Percentiles rank a stretch among this genome's conserved stretches.
Conservation (phyloP, 805 yeast genomes). For the Hanseniaspora nectarophila region DNA sequence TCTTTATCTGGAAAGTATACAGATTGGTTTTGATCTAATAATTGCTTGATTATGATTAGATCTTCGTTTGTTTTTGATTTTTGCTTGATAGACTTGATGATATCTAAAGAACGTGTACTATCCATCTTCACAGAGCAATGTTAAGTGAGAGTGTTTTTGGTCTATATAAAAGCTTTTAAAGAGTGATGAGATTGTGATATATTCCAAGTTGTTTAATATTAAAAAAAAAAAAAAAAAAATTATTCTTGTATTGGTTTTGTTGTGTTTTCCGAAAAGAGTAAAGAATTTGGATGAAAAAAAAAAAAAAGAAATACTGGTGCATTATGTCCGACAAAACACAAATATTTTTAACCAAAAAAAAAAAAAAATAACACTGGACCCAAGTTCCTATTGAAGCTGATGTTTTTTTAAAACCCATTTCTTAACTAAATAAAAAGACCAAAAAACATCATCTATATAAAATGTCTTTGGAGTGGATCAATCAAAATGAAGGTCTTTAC, state of each 20-base stretch:
- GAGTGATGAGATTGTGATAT: not conserved
- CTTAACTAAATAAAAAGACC: too few species aligned
- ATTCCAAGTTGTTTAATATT: too few species aligned
- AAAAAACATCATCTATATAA: too few species aligned
- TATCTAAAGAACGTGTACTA: conserved; percentile 2
- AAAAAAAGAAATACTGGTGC: not conserved
- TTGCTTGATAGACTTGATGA: conserved; percentile 9
- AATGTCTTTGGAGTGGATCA: not conserved
- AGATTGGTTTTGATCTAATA: not conserved
- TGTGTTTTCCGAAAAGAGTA: not conserved
- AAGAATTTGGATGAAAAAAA: not conserved
- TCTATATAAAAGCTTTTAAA: conserved; percentile 37
- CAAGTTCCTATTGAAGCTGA: too few species aligned
- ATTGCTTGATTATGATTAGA: not conserved
- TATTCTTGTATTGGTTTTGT: too few species aligned
- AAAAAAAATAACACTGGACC: not conserved
- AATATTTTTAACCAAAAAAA: not conserved
- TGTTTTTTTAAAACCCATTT: too few species aligned
- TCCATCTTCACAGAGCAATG: not conserved
- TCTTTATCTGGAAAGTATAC: conserved; percentile 46
- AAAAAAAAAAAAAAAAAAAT: too few species aligned
- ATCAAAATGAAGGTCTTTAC: not conserved
- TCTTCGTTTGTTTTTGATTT: conserved; percentile 6
- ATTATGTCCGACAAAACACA: not conserved
- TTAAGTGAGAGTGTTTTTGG: conserved; percentile 45